Evolutionary conservation across 2,329 filamentous ascomycete genomes (phyloP).

Genomic region (Diplodia corticola): DNA sequence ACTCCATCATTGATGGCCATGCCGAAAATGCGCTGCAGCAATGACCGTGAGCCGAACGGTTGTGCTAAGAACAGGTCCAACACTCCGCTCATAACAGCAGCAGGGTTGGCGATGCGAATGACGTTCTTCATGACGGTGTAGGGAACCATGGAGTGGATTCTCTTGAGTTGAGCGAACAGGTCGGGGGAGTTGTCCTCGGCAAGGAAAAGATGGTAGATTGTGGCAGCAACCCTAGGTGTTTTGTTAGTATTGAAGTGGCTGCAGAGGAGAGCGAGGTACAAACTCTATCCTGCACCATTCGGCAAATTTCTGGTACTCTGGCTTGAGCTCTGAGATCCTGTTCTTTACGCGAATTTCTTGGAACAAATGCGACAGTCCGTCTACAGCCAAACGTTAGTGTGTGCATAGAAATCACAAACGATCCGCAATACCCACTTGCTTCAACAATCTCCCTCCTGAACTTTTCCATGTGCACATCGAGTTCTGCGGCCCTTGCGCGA

Average conservation of each 20-base stretch:
- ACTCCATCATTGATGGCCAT: conserved; percentile 91
- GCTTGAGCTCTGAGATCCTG: conserved; percentile 81
- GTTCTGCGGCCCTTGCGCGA: conserved; percentile 80
- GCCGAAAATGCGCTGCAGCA: conserved; percentile 93
- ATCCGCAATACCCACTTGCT: conserved; percentile 58
- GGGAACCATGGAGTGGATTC: conserved; percentile 91
- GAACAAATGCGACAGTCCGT: conserved; percentile 90
- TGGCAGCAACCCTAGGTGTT: conserved; percentile 70
- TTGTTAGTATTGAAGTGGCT: background rate
- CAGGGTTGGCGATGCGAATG: conserved; percentile 93
- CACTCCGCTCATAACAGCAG: conserved; percentile 93
- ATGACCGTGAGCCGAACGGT: conserved; percentile 83
- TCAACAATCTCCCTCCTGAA: conserved; percentile 69
- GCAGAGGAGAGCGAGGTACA: conserved; percentile 25
- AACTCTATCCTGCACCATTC: conserved; percentile 95
- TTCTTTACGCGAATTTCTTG: conserved; percentile 89
- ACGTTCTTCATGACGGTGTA: conserved; percentile 95
- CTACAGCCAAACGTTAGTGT: conserved; percentile 50
- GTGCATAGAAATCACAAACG: conserved; percentile 21
- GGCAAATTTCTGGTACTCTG: conserved; percentile 96
- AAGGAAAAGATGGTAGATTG: conserved; percentile 94
- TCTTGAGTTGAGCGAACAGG: conserved; percentile 88
- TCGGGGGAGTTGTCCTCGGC: conserved; percentile 98
- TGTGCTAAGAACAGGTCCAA: conserved; percentile 95
- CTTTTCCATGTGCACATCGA: conserved; percentile 96